Conservation (phyloP, 768 basidiomycete species). For the Tricholoma hemisulphureum region DNA sequence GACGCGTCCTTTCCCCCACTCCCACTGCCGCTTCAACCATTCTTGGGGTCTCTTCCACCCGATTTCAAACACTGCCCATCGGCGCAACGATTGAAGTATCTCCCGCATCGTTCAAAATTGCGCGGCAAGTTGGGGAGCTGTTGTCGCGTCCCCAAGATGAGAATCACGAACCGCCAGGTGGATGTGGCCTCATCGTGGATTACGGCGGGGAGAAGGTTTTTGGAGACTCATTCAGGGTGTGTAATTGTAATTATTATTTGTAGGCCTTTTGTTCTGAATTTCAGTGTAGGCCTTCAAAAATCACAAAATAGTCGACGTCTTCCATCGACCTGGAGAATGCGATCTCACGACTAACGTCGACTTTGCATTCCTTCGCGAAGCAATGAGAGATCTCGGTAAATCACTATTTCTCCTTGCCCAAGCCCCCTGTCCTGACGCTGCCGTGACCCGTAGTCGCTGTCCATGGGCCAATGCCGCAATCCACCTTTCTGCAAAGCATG, state of each 20-base stretch:
- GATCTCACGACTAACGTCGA: slow-evolving; percentile 98
- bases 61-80: slow-evolving; percentile 65
- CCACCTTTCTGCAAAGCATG: slow-evolving; percentile 73
- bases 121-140: slow-evolving; percentile 65
- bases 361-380: slow-evolving; percentile 84
- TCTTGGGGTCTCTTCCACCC: slow-evolving; percentile 61
- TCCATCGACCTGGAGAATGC: slow-evolving; percentile 80
- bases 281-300: slow-evolving; percentile 76
- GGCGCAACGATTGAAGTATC: slow-evolving; percentile 84
- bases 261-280: neutral
- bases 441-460: slow-evolving; percentile 37
- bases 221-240: slow-evolving; percentile 77
- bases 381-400: slow-evolving; percentile 57
- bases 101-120: slow-evolving; percentile 64
- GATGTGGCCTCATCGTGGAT: slow-evolving; percentile 81
- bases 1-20: slow-evolving; percentile 60
- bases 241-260: slow-evolving; percentile 32
- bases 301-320: slow-evolving; percentile 83
- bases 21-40: slow-evolving; percentile 52
- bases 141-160: slow-evolving; percentile 26
- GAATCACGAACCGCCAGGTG: slow-evolving; percentile 26
- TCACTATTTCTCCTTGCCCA: slow-evolving; percentile 1
- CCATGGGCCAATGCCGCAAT: slow-evolving; percentile 76
- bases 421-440: slow-evolving; percentile 23
- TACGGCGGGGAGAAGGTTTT: slow-evolving; percentile 77